A percentile compares a stretch with the other conserved stretches of the same genome.
These are phyloP conservation scores for Talaromyces sp. DNA, from an alignment of 2,329 filamentous ascomycete species.

Conservation along the genomic window DNA sequence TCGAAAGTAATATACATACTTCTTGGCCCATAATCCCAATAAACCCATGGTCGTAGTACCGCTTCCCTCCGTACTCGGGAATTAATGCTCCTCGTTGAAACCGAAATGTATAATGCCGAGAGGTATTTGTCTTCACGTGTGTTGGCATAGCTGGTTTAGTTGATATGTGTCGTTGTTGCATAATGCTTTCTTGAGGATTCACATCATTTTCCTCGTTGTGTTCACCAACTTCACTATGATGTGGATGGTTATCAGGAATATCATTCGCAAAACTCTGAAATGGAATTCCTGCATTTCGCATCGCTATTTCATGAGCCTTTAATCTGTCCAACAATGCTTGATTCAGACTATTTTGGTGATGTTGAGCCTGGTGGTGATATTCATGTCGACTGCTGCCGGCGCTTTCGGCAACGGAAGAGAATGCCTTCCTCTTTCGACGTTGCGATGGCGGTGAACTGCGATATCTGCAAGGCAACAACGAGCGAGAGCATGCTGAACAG, in stretches of 20 bases:
- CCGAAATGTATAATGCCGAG: neutral
- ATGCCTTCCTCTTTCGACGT: neutral
- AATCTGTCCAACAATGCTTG: neutral
- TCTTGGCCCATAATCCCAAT: conserved; percentile 3
- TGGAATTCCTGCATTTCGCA: neutral
- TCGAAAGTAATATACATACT: neutral
- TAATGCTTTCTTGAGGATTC: neutral
- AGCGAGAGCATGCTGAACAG: neutral
- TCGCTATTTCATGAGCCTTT: neutral
- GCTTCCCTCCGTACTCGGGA: neutral
- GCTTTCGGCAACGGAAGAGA: neutral
- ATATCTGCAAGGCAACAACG: neutral
- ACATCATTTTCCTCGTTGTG: neutral
- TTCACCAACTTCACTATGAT: neutral
- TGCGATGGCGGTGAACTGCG: neutral
- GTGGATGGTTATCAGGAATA: neutral
- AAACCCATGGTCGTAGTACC: conserved; percentile 3
- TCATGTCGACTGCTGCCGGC: neutral
- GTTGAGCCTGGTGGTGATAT: neutral
- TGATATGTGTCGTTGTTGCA: neutral
- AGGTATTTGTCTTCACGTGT: neutral
- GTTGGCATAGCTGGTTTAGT: neutral
- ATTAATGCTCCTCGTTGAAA: neutral
- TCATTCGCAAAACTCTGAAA: neutral
- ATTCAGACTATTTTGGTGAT: neutral